Evolutionary conservation across 495 filamentous ascomycete species (phyloP), one percentile per base, ranked within the genome.

Genomic region (Pyrenula massariospora): DNA sequence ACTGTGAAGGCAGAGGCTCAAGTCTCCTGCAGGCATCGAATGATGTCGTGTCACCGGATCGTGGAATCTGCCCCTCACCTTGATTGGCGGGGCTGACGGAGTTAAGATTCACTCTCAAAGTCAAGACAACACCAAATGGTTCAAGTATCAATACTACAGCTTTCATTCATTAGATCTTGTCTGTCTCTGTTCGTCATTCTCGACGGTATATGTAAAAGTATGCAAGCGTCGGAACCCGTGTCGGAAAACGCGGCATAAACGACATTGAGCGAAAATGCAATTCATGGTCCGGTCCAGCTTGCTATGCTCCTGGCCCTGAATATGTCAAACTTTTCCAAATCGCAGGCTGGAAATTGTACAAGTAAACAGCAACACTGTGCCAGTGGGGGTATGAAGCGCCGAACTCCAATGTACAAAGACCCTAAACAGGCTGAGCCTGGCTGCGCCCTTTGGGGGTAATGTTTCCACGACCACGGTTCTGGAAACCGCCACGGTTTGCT

Each of bases 401-500:
- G 15, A 42, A 42, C 31, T 42, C 31, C 31, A 42, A 42, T 15
- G 31, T 42, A 42, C 5, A 42, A 8, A 15, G 5, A 5, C 15
- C 31, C 15, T 15, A 42, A 42, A 42, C 31, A 56, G 76, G 64
- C 58, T 76, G 75, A 54, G 76, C 57, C 61, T 77, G 75, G 64
- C 69, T 76, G 59, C 76, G 76, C 53, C 70, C 68, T 65, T 78
- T 73, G 56, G 70, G 63, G 48, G 73, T 69, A 54, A 73, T 68
- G 50, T 73, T 77, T 53, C 75, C 75, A 57, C 83, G 76, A 50
- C 80, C 78, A 56, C 77, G 77, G 49, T 71, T 70, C 54, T 68
- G 60, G 61, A 76, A 80, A 56, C 75, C 69, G 57, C 77, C 81
- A 62, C 83, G 81, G 50, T 82, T 73, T 25, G 71, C 78, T 55